These are phyloP conservation scores for Halocafeteria seosinensis DNA, from an alignment of 108 stramenopile genomes.

Conservation along the genomic window DNA sequence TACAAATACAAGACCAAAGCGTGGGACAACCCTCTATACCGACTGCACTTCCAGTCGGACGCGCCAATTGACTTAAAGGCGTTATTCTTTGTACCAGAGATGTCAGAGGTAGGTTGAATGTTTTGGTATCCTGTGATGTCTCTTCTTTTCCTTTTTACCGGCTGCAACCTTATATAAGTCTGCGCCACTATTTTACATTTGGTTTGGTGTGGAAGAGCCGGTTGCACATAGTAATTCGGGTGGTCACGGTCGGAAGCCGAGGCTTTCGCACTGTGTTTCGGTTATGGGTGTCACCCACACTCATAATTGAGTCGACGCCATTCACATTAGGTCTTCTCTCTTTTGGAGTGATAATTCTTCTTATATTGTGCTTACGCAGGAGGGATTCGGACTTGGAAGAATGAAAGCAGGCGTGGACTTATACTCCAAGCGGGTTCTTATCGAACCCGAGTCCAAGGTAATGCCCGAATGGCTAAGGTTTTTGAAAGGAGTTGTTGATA, in stretches of 20 bases:
- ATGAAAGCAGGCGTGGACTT: slow-evolving; percentile 84
- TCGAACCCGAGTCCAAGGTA: slow-evolving; percentile 68
- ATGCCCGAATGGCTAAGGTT: slow-evolving; percentile 97
- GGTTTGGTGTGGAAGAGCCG: not conserved
- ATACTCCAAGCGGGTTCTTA: slow-evolving; percentile 79
- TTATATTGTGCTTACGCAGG: no score
- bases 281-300: no score
- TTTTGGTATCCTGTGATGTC: not conserved
- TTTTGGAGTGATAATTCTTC: no score
- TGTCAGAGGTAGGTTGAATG: slow-evolving; percentile 55
- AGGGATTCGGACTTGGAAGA: slow-evolving; percentile 61
- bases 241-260: no score
- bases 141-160: no score
- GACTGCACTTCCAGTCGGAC: slow-evolving; percentile 80
- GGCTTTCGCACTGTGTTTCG: no score
- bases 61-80: slow-evolving; percentile 91
- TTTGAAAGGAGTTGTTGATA: slow-evolving; percentile 85
- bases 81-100: slow-evolving; percentile 75
- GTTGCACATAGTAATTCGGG: not conserved
- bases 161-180: not conserved
- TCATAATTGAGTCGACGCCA: no score
- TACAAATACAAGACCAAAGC: slow-evolving; percentile 73
- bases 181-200: not conserved
- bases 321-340: no score
- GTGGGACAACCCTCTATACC: slow-evolving; percentile 58